phyloP scores from a whole-genome alignment of 208 protist species.

The Leishmania guyanensis region DNA sequence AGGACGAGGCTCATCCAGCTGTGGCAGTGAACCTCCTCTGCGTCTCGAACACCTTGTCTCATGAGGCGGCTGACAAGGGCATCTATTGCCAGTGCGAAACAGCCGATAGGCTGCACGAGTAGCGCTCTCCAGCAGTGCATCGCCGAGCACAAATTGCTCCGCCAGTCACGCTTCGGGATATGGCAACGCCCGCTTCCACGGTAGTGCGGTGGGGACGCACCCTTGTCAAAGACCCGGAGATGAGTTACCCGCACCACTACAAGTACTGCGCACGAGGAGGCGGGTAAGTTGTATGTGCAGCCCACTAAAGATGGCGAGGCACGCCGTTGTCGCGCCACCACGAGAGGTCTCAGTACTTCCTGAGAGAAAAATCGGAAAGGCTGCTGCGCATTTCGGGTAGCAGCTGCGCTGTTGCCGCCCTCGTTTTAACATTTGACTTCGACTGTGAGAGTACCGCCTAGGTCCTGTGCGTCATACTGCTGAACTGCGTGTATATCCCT shows the following conservation, averaged over 20 bases:
- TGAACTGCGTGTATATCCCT: neutral
- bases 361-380: no score
- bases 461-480: neutral
- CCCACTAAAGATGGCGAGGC: conserved; percentile 35
- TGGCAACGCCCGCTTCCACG: conserved; percentile 46
- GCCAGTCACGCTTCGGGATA: conserved; percentile 47
- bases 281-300: conserved; percentile 31
- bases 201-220: conserved; percentile 21
- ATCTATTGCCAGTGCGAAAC: conserved; percentile 44
- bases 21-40: neutral
- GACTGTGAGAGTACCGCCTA: neutral
- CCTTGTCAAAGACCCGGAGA: conserved; percentile 35
- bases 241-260: conserved; percentile 37
- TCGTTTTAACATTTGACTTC: neutral
- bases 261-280: conserved; percentile 26
- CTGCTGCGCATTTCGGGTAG: no score
- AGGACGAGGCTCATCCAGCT: conserved; percentile 12
- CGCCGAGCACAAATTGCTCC: conserved; percentile 42
- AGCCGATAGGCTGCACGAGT: conserved; percentile 29
- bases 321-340: conserved; percentile 20
- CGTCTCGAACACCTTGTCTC: conserved; percentile 10
- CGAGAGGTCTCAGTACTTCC: conserved; percentile 55
- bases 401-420: no score
- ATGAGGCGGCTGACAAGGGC: neutral
- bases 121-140: conserved; percentile 44